Evolutionary conservation across 352 stramenopile genomes (phyloP).

Genomic region (Pythium utonaiense): DNA sequence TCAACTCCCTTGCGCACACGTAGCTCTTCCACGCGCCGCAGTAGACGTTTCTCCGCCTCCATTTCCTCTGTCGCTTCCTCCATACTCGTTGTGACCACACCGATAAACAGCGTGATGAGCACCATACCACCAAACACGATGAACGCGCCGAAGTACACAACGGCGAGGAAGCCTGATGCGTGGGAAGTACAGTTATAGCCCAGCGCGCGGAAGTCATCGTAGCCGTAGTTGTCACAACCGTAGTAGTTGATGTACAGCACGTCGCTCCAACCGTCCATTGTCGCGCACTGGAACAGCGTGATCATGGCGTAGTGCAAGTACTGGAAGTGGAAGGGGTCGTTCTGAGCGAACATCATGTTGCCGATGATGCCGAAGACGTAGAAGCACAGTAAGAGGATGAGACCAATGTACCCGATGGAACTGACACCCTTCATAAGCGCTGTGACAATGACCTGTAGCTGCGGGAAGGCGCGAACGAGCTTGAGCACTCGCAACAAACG

Average conservation of each 20-base stretch:
- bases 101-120: slow-evolving; percentile 90
- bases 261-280: slow-evolving; percentile 90
- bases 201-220: slow-evolving; percentile 49
- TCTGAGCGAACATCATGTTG: slow-evolving; percentile 86
- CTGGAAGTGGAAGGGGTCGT: slow-evolving; percentile 89
- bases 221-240: slow-evolving; percentile 80
- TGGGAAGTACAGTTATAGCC: slow-evolving; percentile 59
- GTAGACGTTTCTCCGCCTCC: slow-evolving; percentile 63
- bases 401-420: slow-evolving; percentile 86
- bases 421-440: slow-evolving; percentile 84
- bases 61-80: slow-evolving; percentile 87
- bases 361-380: slow-evolving; percentile 91
- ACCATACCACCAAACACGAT: slow-evolving; percentile 85
- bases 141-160: slow-evolving; percentile 82
- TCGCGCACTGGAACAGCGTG: slow-evolving; percentile 84
- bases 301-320: slow-evolving; percentile 87
- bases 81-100: slow-evolving; percentile 90
- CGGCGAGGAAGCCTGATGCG: slow-evolving; percentile 37
- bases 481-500: slow-evolving; percentile 85
- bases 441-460: slow-evolving; percentile 88
- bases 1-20: slow-evolving; percentile 55
- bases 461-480: slow-evolving; percentile 80
- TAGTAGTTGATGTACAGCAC: slow-evolving; percentile 91
- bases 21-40: slow-evolving; percentile 58
- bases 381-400: slow-evolving; percentile 89